A percentile compares a stretch with the other conserved stretches of the same genome.
Evolutionary conservation across 2,329 filamentous ascomycete species (phyloP).

Genomic region (Fusarium ramigenum): DNA sequence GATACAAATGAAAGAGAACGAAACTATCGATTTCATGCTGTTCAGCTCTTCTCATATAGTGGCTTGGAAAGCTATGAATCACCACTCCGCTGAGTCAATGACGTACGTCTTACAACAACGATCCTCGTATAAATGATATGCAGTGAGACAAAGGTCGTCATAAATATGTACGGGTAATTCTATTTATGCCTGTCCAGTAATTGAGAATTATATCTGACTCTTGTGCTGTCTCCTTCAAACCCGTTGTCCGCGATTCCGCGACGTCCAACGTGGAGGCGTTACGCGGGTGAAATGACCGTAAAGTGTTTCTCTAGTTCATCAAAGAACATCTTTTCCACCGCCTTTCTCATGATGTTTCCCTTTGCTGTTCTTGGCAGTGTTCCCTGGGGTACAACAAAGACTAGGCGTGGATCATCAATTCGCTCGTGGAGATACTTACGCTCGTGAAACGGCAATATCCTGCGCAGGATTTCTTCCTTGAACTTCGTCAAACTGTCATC

Average conservation of each 20-base stretch:
- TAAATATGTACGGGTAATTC: accelerated
- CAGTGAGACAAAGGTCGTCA: background rate
- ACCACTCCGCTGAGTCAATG: constrained; percentile 20
- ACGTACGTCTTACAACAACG: background rate
- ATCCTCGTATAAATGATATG: background rate
- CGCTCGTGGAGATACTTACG: constrained; percentile 1
- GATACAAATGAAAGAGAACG: accelerated
- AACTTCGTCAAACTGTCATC: accelerated
- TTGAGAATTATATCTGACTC: too few species aligned
- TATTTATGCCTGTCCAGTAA: too few species aligned
- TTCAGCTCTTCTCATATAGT: constrained; percentile 1
- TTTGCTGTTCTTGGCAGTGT: background rate
- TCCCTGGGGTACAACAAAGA: background rate
- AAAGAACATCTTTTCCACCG: background rate
- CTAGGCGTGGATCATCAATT: background rate
- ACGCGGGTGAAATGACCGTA: accelerated
- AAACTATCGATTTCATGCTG: accelerated
- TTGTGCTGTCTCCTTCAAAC: background rate
- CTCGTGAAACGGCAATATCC: background rate
- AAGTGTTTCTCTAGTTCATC: background rate
- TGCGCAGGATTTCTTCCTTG: background rate
- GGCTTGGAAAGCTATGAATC: constrained; percentile 2
- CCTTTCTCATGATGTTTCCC: background rate
- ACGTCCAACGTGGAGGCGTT: accelerated
- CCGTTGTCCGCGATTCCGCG: accelerated